Base-by-base conservation (phyloP, 2,329 filamentous ascomycete genomes). In the Dactylellina cionopaga region DNA sequence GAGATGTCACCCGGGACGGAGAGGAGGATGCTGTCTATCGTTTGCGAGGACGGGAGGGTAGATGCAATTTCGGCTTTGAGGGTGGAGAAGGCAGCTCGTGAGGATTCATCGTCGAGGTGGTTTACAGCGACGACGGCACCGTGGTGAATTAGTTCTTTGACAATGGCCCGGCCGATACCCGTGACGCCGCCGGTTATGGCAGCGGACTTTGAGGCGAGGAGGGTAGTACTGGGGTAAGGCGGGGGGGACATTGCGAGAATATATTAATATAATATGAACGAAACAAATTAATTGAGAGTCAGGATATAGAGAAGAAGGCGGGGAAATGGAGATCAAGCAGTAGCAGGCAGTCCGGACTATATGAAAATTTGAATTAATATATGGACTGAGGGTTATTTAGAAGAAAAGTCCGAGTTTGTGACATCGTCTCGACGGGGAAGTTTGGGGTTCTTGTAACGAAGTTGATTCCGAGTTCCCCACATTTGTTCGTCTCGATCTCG, bases 101-200 rank as follows among this genome's bases (percentile, higher is more conserved):
- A 87, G 46, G 80, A 80, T 2, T 81, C 79, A 5, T 87, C 83
- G 64, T 86, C 90, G 1, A 93, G 85, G 51, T 77, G 74, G 68
- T 76, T 96, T 73, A 96, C 87, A 25, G 90, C 88, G 29, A 96
- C 90, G 79, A 86, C 85, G 76, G 90, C 90, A 75, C 92, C 92
- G 76, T 96, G 91, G 3, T 85, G 84, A 56, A 94, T 83, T 79
- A 91, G 96, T 77, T 89, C 89, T 54, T 96, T 85, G 41, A 90
- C 88, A 74, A 96, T 96, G 76, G 92, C 92, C 75, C 91, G 87
- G 56, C 92, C 92, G 77, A 96, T 96, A 62, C 92, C 92, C 0
- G 92, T 96, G 2, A 90, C 89, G 65, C 91, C 92, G 75, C 92
- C 92, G 0, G 92, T 96, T 77, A 96, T 92, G 79, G 92, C 90